Percentiles rank a stretch among this genome's conserved stretches.
phyloP scores from a whole-genome alignment of 2,329 filamentous ascomycete genomes.

The Sclerotinia subarctica region DNA sequence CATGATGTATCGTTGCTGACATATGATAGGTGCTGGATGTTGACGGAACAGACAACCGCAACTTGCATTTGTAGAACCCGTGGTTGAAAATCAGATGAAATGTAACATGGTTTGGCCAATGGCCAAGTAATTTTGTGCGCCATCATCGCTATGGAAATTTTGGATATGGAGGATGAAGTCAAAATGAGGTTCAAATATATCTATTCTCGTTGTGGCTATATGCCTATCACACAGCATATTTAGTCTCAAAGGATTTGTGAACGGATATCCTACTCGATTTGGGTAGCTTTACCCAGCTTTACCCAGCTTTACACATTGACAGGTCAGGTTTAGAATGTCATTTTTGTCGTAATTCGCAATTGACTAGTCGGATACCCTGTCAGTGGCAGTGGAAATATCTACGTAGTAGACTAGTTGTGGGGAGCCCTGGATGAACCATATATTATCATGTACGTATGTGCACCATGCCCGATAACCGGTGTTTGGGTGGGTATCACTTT shows the following conservation, averaged over 20 bases:
- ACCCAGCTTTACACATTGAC: neutral
- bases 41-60: constrained; percentile 1
- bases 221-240: neutral
- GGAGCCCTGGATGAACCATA: constrained; percentile 17
- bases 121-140: neutral
- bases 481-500: constrained; percentile 10
- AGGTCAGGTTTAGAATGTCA: neutral
- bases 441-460: constrained; percentile 19
- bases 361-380: neutral
- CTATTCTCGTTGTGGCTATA: constrained; percentile 9
- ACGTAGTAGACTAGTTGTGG: constrained; percentile 6
- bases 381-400: neutral
- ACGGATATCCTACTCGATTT: neutral
- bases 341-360: constrained; percentile 1
- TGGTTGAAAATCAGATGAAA: neutral
- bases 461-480: constrained; percentile 21
- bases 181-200: neutral
- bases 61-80: constrained; percentile 1
- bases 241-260: neutral
- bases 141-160: neutral
- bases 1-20: constrained; percentile 7
- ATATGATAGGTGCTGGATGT: constrained; percentile 10
- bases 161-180: neutral
- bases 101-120: neutral
- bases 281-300: neutral